A percentile compares a stretch with the other conserved stretches of the same genome.
These are phyloP conservation scores for Tulasnella sp. DNA, from an alignment of 768 basidiomycete genomes.

Conservation along the genomic window DNA sequence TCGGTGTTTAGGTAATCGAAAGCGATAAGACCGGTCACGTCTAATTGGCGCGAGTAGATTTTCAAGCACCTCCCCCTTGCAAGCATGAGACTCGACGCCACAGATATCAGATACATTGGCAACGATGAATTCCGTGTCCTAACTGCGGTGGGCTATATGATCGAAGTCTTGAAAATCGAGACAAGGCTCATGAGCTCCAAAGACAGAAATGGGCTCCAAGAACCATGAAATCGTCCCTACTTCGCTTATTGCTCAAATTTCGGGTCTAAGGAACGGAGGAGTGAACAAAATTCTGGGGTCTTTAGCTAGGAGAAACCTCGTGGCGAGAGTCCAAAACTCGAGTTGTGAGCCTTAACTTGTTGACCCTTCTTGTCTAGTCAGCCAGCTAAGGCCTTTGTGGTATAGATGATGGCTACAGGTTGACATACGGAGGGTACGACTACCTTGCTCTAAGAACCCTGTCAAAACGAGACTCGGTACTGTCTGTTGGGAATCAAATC, in stretches of 20 bases:
- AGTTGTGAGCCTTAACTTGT: constrained; percentile 54
- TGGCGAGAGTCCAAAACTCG: constrained; percentile 80
- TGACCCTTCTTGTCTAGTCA: not conserved
- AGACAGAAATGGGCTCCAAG: constrained; percentile 98
- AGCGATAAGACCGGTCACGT: not conserved
- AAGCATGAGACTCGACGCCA: constrained; percentile 89
- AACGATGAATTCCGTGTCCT: constrained; percentile 93
- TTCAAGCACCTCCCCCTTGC: not conserved
- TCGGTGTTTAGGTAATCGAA: not conserved
- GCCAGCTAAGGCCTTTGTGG: too few relatives aligned
- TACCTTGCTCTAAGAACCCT: constrained; percentile 89
- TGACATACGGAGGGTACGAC: constrained; percentile 97
- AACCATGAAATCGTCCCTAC: constrained; percentile 96
- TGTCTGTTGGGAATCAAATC: constrained; percentile 93
- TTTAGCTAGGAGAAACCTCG: constrained; percentile 86
- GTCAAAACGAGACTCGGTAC: constrained; percentile 77
- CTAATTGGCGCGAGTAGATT: not conserved
- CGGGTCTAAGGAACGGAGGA: constrained; percentile 83
- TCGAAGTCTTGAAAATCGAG: not conserved
- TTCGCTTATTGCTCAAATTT: constrained; percentile 79
- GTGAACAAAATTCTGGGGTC: constrained; percentile 87
- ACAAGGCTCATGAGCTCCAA: not conserved
- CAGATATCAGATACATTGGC: constrained; percentile 85
- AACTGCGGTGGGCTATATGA: constrained; percentile 52
- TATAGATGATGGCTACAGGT: constrained; percentile 88